phyloP scores from a whole-genome alignment of 179 eudicot genomes.

The Amaranthus tricolor region DNA sequence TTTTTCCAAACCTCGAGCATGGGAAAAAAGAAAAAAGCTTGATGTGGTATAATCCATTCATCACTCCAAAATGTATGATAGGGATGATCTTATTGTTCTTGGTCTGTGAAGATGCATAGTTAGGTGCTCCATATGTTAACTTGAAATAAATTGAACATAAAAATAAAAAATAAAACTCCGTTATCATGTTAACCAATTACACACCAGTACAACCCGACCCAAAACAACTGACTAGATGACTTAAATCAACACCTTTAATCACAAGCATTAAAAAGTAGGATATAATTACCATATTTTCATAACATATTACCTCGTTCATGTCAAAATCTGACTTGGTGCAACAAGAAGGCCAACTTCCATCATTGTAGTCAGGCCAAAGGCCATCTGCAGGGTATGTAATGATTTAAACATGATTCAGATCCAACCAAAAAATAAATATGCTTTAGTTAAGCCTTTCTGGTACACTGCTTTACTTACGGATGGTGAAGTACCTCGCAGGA shows the following conservation, averaged over 20 bases:
- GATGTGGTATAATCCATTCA: too few species aligned
- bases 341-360: conserved; percentile 91
- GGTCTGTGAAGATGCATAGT: too few species aligned
- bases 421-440: not conserved
- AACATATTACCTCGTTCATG: conserved; percentile 54
- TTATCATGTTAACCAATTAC: not conserved
- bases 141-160: too few species aligned
- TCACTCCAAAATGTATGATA: too few species aligned
- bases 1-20: too few species aligned
- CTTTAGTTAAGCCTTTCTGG: not conserved
- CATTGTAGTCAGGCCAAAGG: conserved; percentile 92
- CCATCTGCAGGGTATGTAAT: conserved; percentile 55
- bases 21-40: too few species aligned
- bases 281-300: not conserved
- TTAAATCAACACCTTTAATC: not conserved
- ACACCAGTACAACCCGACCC: too few species aligned
- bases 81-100: too few species aligned
- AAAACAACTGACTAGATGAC: not conserved
- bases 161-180: not conserved
- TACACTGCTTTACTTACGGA: conserved; percentile 54
- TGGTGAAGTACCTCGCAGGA: conserved; percentile 62
- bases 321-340: conserved; percentile 63
- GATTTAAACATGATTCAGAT: not conserved
- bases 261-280: not conserved
- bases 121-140: too few species aligned